These are phyloP conservation scores for Phytophthora cajani DNA, from an alignment of 352 stramenopile genomes.

Conservation along the genomic window DNA sequence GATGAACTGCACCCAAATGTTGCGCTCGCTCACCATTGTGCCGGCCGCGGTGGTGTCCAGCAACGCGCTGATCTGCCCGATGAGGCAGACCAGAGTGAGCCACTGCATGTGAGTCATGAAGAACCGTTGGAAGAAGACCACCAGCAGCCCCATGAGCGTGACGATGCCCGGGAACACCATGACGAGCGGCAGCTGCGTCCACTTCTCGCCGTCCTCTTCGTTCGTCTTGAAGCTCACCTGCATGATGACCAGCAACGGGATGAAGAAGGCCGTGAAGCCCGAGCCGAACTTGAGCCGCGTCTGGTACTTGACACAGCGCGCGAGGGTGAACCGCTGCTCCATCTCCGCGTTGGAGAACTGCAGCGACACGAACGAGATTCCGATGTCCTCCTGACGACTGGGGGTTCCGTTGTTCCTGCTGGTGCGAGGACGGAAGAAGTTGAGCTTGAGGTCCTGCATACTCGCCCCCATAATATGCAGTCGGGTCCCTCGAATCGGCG, in stretches of 20 bases:
- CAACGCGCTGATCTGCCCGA: conserved; percentile 77
- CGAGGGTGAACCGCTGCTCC: conserved; percentile 62
- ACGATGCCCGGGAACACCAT: conserved; percentile 87
- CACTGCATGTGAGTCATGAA: conserved; percentile 66
- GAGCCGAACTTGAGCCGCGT: conserved; percentile 76
- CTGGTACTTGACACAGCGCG: conserved; percentile 71
- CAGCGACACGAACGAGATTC: conserved; percentile 76
- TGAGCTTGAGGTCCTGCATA: conserved; percentile 75
- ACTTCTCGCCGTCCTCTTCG: conserved; percentile 58
- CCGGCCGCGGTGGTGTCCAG: conserved; percentile 79
- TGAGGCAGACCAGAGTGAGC: conserved; percentile 68
- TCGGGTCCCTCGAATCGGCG: conserved; percentile 45
- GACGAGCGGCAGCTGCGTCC: conserved; percentile 73
- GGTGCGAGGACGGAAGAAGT: conserved; percentile 65
- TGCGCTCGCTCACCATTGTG: conserved; percentile 78
- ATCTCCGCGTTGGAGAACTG: conserved; percentile 75
- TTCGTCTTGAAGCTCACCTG: conserved; percentile 84
- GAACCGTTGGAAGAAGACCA: conserved; percentile 64
- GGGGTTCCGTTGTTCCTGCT: conserved; percentile 31
- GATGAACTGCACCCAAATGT: conserved; percentile 90
- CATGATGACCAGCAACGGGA: conserved; percentile 87
- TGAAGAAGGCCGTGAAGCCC: conserved; percentile 83
- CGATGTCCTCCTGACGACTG: conserved; percentile 79
- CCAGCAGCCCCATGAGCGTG: conserved; percentile 74
- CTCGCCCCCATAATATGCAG: conserved; percentile 60